phyloP scores from a whole-genome alignment of 2,329 filamentous ascomycete species.

The Chaetomiaceae sp. region DNA sequence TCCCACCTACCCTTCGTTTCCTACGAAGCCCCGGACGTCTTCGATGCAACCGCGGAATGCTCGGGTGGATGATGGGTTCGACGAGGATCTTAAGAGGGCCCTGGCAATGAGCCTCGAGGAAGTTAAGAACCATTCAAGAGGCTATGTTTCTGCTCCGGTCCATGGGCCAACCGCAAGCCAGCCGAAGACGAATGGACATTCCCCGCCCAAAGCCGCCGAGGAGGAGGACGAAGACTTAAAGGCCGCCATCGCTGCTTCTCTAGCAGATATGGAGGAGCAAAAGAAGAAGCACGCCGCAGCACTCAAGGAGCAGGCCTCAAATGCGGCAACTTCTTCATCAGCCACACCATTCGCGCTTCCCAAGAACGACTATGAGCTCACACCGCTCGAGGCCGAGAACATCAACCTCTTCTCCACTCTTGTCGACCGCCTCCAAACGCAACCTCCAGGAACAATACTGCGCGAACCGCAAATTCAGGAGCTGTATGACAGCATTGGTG shows the following conservation, averaged over 20 bases:
- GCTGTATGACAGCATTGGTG: constrained; percentile 94
- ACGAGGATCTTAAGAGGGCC: constrained; percentile 90
- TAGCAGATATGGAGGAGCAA: constrained; percentile 97
- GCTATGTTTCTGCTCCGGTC: constrained; percentile 60
- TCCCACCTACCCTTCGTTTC: constrained; percentile 40
- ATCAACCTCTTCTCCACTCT: constrained; percentile 94
- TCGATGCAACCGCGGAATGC: constrained; percentile 87
- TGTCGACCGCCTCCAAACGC: constrained; percentile 90
- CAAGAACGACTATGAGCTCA: constrained; percentile 92
- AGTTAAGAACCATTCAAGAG: constrained; percentile 67
- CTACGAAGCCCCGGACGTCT: constrained; percentile 61
- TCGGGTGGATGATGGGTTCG: constrained; percentile 83
- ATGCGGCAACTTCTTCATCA: constrained; percentile 42
- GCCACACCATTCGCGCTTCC: constrained; percentile 56
- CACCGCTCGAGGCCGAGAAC: constrained; percentile 89
- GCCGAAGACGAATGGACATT: constrained; percentile 34
- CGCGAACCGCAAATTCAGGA: constrained; percentile 97
- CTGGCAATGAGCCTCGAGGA: constrained; percentile 97
- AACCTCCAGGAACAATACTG: constrained; percentile 92
- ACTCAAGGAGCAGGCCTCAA: constrained; percentile 71
- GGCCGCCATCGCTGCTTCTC: constrained; percentile 88
- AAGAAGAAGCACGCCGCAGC: constrained; percentile 84
- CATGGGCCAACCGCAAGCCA: constrained; percentile 31
- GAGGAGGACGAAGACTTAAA: constrained; percentile 92
- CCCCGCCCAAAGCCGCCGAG: constrained; percentile 50